Evolutionary conservation across 2,329 filamentous ascomycete genomes (phyloP), one percentile per base, ranked within the genome.

Genomic region (Penicillium sp.): DNA sequence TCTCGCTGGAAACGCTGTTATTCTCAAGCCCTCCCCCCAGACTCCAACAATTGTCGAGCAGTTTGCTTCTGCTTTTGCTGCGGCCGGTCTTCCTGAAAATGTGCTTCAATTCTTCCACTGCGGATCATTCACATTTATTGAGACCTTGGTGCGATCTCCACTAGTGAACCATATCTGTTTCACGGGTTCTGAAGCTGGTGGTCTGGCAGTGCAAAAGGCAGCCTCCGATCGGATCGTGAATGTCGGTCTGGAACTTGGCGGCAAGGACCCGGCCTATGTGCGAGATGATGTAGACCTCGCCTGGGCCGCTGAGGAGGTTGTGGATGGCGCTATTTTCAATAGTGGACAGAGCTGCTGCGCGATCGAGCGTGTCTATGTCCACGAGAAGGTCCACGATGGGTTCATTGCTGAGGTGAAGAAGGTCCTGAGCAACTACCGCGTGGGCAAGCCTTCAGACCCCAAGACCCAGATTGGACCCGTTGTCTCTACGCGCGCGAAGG

Each of bases 301-400:
- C 45, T 97, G 92, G 93, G 92, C 88, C 0, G 93, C 93, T 0
- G 91, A 89, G 64, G 91, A 97, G 75, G 94, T 97, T 67, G 91
- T 97, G 14, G 93, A 97, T 66, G 93, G 93, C 19, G 88, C 91
- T n/a, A 81, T 97, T 55, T 97, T 97, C 82, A 97, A 97, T 78
- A 96, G 92, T 49, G 93, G 93, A n/a, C 93, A 97, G 79, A 96
- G 91, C 72, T 97, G 93, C 80, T 97, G 93, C 76, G 89, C 91
- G 25, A 81, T 97, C 51, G 93, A 97, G 77, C 83, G 93, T 33
- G 85, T 97, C 19, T 97, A 97, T 68, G 92, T 97, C 5, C 86
- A 94, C 67, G 88, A 89, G 69, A 86, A 84, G 64, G 84, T 97
- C 47, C 86, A 97, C 72, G 91, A 96, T 67, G 77, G 84, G 12